phyloP scores from a whole-genome alignment of 352 stramenopile species.

The Elongisporangium anandrum region DNA sequence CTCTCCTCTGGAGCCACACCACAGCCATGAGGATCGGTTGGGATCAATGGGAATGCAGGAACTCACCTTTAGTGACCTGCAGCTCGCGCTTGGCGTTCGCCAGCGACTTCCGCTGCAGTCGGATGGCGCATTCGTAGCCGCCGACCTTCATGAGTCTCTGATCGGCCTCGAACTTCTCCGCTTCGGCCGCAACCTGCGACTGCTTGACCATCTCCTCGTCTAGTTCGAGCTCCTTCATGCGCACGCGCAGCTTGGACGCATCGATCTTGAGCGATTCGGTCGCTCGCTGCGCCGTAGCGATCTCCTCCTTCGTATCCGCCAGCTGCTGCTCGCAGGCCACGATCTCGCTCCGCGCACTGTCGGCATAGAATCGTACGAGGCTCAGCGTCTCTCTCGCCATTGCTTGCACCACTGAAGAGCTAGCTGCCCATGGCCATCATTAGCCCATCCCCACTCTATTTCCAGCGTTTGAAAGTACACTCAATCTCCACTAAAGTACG shows the following conservation, averaged over 20 bases:
- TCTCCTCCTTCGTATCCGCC: conserved; percentile 26
- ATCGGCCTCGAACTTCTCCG: conserved; percentile 50
- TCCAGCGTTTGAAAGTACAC: not conserved
- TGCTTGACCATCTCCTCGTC: conserved; percentile 47
- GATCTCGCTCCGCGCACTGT: conserved; percentile 31
- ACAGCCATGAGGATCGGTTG: not conserved
- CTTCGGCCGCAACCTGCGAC: conserved; percentile 41
- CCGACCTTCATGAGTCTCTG: conserved; percentile 62
- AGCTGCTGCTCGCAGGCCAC: conserved; percentile 27
- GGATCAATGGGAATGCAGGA: not conserved
- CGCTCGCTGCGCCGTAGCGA: conserved; percentile 26
- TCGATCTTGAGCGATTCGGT: conserved; percentile 55
- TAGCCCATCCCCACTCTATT: not conserved
- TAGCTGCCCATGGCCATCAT: not conserved
- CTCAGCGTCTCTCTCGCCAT: not conserved
- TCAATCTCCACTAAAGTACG: not conserved
- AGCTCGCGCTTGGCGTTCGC: conserved; percentile 49
- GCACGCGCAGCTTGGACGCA: conserved; percentile 36
- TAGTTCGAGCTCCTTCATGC: conserved; percentile 53
- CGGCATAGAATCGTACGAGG: conserved; percentile 29
- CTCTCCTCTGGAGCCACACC: conserved; percentile 35
- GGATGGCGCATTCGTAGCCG: conserved; percentile 52
- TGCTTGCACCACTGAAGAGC: not conserved
- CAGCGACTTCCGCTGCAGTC: conserved; percentile 45
- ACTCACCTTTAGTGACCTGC: conserved; percentile 41